Evolutionary conservation across 805 yeast genomes (phyloP), one percentile per base, ranked within the genome.

Genomic region (Ogataea kodamae): DNA sequence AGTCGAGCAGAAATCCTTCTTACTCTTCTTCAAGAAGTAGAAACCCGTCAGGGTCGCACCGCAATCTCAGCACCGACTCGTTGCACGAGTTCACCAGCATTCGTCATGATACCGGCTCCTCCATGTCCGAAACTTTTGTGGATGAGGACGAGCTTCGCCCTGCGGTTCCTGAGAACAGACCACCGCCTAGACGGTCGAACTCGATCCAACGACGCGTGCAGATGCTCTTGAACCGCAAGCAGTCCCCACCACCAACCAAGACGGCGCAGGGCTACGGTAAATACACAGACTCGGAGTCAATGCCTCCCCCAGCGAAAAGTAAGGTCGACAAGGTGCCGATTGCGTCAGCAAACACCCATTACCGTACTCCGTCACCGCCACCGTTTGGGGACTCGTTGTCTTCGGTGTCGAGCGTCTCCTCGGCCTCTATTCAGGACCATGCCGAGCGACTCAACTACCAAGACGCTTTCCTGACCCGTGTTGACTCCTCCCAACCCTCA

Each of bases 221-320:
- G 28, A 66, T 65, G 45, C 59, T 74, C 23, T 54, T 77, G 35
- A 64, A 57, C 39, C 63, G 66, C 46, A 57, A 54, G 40, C 56
- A 57, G 32, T 61, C 71, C 4, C 71, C 73, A 9, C 72, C 72
- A 3, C 61, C 72, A 0, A 53, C 61, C 11, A 79, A 74, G 47
- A 78, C 90, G 0, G 95, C 95, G 0, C 57, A 67, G 5, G 96
- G 96, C 0, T 87, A 88, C 56, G 96, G 96, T 6, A 75, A 76
- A 52, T 84, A 72, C 52, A 78, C 89, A 0, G 80, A 70, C 30
- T 19, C 29, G 9, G 43, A 44, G 11, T 15, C 34, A 9, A 45
- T 40, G 42, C 44, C 45, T 8, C 52, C 51, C 7, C 49, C 53
- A 10, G 32, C 42, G 9, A 21, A 41, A 18, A 44, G 35, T 31